phyloP scores from a whole-genome alignment of 345 rosid genomes.

The Eucalyptus sp. region DNA sequence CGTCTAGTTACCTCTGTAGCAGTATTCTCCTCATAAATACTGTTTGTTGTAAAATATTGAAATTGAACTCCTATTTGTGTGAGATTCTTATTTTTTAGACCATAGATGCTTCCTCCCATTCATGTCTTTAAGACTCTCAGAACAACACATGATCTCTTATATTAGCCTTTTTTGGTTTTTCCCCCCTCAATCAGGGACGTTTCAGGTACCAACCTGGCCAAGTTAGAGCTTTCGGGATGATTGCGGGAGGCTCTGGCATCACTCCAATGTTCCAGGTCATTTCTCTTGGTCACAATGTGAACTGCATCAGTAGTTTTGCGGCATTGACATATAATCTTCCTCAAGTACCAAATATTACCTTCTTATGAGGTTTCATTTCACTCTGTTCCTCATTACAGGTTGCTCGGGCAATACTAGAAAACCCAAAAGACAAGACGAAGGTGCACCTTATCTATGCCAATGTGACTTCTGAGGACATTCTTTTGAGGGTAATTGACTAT shows the following conservation, averaged over 20 bases:
- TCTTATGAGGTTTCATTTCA: neutral
- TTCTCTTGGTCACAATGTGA: neutral
- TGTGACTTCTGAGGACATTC: slow-evolving; percentile 83
- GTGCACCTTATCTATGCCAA: slow-evolving; percentile 91
- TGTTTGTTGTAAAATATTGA: no score
- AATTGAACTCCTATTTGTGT: neutral
- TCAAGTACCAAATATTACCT: neutral
- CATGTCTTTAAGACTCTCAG: neutral
- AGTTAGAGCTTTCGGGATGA: slow-evolving; percentile 94
- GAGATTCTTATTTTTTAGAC: neutral
- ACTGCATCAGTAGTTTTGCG: neutral
- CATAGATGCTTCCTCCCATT: neutral
- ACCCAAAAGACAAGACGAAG: slow-evolving; percentile 72
- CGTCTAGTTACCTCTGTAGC: neutral
- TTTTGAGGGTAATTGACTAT: slow-evolving; percentile 53
- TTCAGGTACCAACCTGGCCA: slow-evolving; percentile 81
- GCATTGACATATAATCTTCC: neutral
- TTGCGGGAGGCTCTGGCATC: slow-evolving; percentile 98
- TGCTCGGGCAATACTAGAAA: slow-evolving; percentile 83
- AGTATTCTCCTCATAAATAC: neutral
- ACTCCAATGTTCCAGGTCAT: slow-evolving; percentile 98
- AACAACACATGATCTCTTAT: neutral
- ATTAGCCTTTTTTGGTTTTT: neutral
- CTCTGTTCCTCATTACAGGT: slow-evolving; percentile 38
- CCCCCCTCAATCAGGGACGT: slow-evolving; percentile 47